Evolutionary conservation across 805 yeast species (phyloP), one percentile per base, ranked within the genome.

Genomic region (Jamesozyma spencerorum): DNA sequence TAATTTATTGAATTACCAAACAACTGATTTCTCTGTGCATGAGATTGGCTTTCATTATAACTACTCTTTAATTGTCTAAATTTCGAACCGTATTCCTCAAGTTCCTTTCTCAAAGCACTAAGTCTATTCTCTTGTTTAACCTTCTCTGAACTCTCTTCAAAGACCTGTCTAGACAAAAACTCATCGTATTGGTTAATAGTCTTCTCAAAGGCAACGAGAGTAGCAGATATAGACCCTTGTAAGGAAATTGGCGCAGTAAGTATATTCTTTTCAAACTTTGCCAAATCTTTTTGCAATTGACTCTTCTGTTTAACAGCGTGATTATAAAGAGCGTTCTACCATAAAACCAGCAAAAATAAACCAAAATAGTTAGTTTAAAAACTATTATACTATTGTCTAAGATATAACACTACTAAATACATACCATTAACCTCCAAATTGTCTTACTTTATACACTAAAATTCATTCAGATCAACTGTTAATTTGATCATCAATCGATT

Each of bases 271-370:
- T 81, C 88, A 48, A 90, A 80, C 39, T 67, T 62, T 15, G 72
- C 68, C 37, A 90, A 63, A 51, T 87, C 96, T 45, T 74, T 74
- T 43, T 78, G 74, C 39, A 90, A 64, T 20, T 79, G 70, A 51
- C 77, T 85, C 24, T 86, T 76, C 62, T 88, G 96, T 60, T 85
- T 86, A 40, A 83, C 70, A 7, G 95, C 96, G 60, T 85, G 94
- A 64, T 85, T 90, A 65, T 81, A 86, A 39, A 88, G 69, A 20
- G 95, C 79, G 64, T 87, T 88, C 97, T 72, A 38, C 15, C 22
- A 29, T 19, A 15, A 5, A 7, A 11, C 15, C 15, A n/a, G 31
- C 5, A 7, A 13, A n/a, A 14, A 8, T 10, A n/a, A 22, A 14
- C 7, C 18, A 7, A 24, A 4, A n/a, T 15, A 12, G 37, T 34